Percentiles rank a stretch among this genome's conserved stretches.
phyloP scores from a whole-genome alignment of 2,329 filamentous ascomycete genomes.

The Colletotrichum sp. region DNA sequence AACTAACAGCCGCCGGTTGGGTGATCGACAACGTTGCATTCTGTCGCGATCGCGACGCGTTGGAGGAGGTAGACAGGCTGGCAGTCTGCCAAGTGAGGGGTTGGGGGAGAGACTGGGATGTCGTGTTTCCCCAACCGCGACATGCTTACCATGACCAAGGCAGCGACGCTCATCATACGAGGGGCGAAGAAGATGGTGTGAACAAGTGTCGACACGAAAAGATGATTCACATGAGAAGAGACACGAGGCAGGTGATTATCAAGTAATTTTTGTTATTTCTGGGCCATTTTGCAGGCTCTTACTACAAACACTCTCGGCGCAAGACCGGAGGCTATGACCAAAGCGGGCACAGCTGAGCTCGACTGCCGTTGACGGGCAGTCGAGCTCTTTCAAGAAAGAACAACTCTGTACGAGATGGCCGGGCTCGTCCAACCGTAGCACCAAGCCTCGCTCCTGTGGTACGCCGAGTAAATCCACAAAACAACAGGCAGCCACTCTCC shows the following conservation, averaged over 20 bases:
- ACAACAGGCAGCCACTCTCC: constrained; percentile 11
- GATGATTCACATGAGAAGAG: not conserved
- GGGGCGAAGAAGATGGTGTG: not conserved
- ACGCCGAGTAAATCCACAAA: constrained; percentile 16
- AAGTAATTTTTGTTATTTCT: constrained; percentile 9
- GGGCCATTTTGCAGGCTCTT: not conserved
- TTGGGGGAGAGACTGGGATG: not conserved
- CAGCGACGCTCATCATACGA: not conserved
- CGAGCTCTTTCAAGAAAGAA: not conserved
- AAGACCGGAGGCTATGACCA: not conserved
- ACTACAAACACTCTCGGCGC: not conserved
- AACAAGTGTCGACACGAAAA: not conserved
- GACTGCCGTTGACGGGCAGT: not conserved
- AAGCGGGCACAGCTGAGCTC: not conserved
- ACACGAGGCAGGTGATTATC: not conserved
- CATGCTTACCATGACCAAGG: not conserved
- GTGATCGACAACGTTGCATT: not conserved
- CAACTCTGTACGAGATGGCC: constrained; percentile 12
- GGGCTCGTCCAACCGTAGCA: not conserved
- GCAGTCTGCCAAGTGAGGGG: not conserved
- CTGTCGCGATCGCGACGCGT: not conserved
- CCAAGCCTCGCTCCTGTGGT: constrained; percentile 1
- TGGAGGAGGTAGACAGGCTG: not conserved
- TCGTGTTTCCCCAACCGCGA: not conserved
- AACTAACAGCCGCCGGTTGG: too few relatives aligned